phyloP scores from a whole-genome alignment of 148 eudicot species.

The Euryodendron excelsum region DNA sequence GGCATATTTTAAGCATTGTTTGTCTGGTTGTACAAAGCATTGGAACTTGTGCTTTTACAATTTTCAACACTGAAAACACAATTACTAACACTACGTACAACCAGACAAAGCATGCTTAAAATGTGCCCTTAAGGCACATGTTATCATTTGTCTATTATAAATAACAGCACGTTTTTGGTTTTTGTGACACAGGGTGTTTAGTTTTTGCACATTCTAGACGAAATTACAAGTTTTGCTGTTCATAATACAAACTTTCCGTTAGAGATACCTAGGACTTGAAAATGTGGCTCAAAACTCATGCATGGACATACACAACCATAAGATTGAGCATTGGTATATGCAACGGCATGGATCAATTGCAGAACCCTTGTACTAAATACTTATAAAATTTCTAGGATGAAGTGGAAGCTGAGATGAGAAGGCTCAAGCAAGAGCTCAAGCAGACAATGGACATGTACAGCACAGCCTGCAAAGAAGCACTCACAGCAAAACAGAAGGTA shows the following conservation, averaged over 20 bases:
- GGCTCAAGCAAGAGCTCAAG: constrained; percentile 75
- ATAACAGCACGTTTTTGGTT: not conserved
- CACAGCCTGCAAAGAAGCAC: constrained; percentile 82
- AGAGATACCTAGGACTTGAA: not conserved
- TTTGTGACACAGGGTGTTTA: not conserved
- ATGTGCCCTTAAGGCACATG: no score
- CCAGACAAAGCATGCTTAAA: no score
- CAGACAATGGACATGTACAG: constrained; percentile 96
- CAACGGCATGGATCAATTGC: not conserved
- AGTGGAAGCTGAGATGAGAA: constrained; percentile 85
- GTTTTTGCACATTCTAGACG: not conserved
- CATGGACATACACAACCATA: not conserved
- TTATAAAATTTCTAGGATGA: constrained; percentile 45
- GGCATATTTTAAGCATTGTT: no score
- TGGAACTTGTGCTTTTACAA: no score
- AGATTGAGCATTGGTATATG: not conserved
- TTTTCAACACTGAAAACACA: no score
- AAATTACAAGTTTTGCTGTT: not conserved
- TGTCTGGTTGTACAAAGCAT: no score
- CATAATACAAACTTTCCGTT: not conserved
- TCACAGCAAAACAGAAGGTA: constrained; percentile 78
- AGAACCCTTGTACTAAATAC: not conserved
- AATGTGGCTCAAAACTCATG: not conserved
- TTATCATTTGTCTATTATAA: no score
- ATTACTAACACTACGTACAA: no score